phyloP scores from a whole-genome alignment of 1,284 basidiomycete genomes.

The Melanopsichium pennsylvanicum region DNA sequence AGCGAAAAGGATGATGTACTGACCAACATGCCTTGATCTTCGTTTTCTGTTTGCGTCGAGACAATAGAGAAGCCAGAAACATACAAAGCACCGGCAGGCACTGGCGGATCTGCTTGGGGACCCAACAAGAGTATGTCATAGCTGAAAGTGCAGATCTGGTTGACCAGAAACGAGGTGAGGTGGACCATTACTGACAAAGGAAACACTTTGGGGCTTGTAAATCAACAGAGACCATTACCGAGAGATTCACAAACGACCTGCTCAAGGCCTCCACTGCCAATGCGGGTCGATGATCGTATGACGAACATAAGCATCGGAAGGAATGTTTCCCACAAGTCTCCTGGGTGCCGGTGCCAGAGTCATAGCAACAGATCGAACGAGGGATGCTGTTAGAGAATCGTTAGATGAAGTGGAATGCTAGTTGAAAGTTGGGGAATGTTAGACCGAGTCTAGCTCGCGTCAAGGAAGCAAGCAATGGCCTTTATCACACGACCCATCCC shows the following conservation, averaged over 20 bases:
- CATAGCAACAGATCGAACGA: too few relatives aligned
- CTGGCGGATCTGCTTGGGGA: conserved; percentile 37
- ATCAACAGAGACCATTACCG: conserved; percentile 36
- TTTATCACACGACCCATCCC: not conserved
- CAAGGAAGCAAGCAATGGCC: not conserved
- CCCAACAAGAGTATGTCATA: conserved; percentile 42
- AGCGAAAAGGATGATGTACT: not conserved
- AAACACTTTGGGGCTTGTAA: too few relatives aligned
- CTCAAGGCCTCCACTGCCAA: conserved; percentile 26
- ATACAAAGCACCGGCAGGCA: conserved; percentile 37
- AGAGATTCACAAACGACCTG: conserved; percentile 33
- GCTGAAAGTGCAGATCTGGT: too few relatives aligned
- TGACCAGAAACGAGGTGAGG: too few relatives aligned
- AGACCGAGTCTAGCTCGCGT: not conserved
- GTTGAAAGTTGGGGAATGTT: not conserved
- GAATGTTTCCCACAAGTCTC: too few relatives aligned
- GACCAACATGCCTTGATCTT: not conserved
- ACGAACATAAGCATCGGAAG: too few relatives aligned
- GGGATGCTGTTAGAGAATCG: too few relatives aligned
- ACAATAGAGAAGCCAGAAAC: conserved; percentile 41
- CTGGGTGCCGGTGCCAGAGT: too few relatives aligned
- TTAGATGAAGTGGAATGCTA: too few relatives aligned
- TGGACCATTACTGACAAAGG: too few relatives aligned
- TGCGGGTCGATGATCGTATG: conserved; percentile 1
- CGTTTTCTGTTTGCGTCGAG: too few relatives aligned